Evolutionary conservation across 306 rosid genomes (phyloP), one percentile per base, ranked within the genome.

Genomic region (Geum urbanum): DNA sequence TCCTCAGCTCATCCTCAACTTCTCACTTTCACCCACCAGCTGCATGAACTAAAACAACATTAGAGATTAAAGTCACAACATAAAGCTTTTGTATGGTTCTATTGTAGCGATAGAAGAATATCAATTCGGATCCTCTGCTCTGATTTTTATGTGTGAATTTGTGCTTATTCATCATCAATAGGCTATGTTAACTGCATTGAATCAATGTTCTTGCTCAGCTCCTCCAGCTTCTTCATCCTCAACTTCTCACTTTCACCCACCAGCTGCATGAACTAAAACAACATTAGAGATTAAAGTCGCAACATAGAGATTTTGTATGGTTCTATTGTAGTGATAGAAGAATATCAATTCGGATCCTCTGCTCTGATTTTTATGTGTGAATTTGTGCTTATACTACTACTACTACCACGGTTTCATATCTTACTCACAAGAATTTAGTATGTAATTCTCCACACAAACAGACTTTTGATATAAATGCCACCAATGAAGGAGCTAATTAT

Each of bases 141-240:
- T 35, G 5, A 0, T 11, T 11, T n/a, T 52, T 6, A 9, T 4
- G 43, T 27, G 41, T 54, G 59, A 2, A 13, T 0, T 27, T 57
- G 13, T 9, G 63, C 32, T 20, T 9, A 13, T 24, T n/a, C n/a
- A n/a, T n/a, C n/a, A n/a, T n/a, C n/a, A n/a, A n/a, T n/a, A n/a
- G n/a, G n/a, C n/a, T n/a, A n/a, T 56, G 39, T 46, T 80, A 81
- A 88, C 16, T 84, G 80, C 63, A 92, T 76, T 32, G 85, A 80
- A 71, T 92, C 97, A 62, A 90, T 63, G 82, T 85, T 82, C 87
- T 88, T 92, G 91, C 96, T 88, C 82, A 92, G 88, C 80, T 92
- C 98, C 73, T 90, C 98, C 84, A 92, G 91, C 90, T 90, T 92
- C 96, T 90, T 90, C 97, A 92, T 83, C 90, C 98, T 90, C 85